Evolutionary conservation across 768 basidiomycete genomes (phyloP).

Genomic region (Auriscalpium vulgare): DNA sequence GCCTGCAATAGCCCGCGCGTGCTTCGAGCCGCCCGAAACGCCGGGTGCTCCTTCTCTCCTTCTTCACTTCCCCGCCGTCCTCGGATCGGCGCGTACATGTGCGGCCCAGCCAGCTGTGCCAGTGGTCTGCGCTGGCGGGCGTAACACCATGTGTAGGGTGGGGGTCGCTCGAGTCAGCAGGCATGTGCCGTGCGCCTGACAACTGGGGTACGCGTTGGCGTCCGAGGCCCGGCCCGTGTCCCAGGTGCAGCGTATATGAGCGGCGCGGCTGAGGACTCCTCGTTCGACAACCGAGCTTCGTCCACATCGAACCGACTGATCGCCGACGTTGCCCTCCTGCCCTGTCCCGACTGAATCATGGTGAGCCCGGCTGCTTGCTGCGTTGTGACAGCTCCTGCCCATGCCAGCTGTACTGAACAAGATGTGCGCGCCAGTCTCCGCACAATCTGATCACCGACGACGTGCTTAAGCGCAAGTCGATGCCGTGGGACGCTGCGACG

Average conservation of each 20-base stretch:
- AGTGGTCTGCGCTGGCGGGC: not conserved
- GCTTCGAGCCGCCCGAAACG: not conserved
- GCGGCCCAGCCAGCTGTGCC: not conserved
- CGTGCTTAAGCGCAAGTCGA: not conserved
- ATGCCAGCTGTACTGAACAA: not conserved
- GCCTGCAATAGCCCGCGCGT: not conserved
- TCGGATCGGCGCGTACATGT: not conserved
- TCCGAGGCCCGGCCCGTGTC: not conserved
- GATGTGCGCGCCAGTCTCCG: no score
- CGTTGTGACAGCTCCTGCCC: not conserved
- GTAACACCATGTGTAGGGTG: not conserved
- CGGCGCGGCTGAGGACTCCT: not conserved
- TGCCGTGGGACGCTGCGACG: no score
- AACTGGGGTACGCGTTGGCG: not conserved
- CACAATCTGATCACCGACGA: not conserved
- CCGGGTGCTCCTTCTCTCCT: not conserved
- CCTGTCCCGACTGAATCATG: not conserved
- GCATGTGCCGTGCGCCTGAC: not conserved
- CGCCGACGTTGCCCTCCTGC: not conserved
- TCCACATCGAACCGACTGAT: conserved; percentile 1
- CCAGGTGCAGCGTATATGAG: not conserved
- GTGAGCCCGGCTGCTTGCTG: not conserved
- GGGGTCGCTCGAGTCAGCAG: not conserved
- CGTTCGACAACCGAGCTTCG: not conserved
- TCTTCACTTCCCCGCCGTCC: not conserved